phyloP scores from a whole-genome alignment of 805 yeast genomes.

The Naumovozyma baii region DNA sequence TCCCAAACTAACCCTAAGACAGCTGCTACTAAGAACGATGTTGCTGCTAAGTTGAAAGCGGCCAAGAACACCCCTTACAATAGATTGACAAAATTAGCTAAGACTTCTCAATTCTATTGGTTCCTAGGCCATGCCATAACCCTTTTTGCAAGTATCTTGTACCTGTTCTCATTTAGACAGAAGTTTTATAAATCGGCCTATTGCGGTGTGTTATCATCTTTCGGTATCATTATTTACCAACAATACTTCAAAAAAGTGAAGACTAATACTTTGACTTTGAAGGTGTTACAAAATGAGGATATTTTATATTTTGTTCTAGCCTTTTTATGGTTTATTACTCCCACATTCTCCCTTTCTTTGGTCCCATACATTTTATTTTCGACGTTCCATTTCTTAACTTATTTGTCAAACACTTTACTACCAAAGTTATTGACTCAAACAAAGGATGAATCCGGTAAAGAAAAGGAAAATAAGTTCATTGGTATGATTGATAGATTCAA shows the following conservation, averaged over 20 bases:
- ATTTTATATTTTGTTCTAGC: constrained; percentile 59
- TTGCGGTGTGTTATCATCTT: constrained; percentile 58
- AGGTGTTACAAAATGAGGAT: constrained; percentile 48
- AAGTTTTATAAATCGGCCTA: constrained; percentile 51
- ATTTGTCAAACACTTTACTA: constrained; percentile 51
- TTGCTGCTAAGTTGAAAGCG: not conserved
- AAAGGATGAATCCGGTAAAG: not conserved
- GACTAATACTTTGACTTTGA: constrained; percentile 18
- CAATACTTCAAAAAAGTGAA: constrained; percentile 27
- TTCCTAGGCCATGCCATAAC: constrained; percentile 51
- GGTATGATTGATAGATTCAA: constrained; percentile 36
- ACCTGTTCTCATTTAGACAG: constrained; percentile 27
- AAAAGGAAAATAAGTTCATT: constrained; percentile 24
- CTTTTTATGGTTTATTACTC: constrained; percentile 46
- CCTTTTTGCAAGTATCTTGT: constrained; percentile 30
- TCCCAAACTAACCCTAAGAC: not conserved
- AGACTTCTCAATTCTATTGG: constrained; percentile 69
- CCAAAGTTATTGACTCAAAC: constrained; percentile 40
- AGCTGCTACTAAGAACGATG: not conserved
- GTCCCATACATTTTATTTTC: constrained; percentile 73
- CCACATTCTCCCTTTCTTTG: constrained; percentile 50
- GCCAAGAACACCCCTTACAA: not conserved
- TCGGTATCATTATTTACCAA: constrained; percentile 67
- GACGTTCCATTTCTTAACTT: constrained; percentile 70
- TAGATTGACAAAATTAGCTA: constrained; percentile 16